Evolutionary conservation across 2,329 filamentous ascomycete species (phyloP), one percentile per base, ranked within the genome.

Genomic region (Nigrospora osmanthi): DNA sequence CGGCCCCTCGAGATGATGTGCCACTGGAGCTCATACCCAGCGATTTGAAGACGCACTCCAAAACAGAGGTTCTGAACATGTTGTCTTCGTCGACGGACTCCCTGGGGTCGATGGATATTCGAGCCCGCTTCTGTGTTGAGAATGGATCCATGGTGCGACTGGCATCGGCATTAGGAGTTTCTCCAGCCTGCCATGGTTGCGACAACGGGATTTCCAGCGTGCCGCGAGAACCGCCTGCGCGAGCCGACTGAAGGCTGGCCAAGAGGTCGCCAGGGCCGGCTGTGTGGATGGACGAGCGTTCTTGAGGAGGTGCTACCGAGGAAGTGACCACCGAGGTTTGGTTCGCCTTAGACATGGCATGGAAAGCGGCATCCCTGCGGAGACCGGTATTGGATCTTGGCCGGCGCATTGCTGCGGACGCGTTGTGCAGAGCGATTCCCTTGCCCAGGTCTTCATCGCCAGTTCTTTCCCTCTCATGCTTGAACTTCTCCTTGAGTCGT

Each of bases 11-110:
- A 1, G 85, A 71, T 0, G 76, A 73, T 47, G 83, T 79, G 33
- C 81, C 81, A 3, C 75, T 77, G 31, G 82, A 80, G 16, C 83
- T 85, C 45, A 98, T 69, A 0, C 93, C 93, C 48, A 98, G 85
- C 0, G 89, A 86, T 59, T 91, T 96, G 66, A 95, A 91, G 69
- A 98, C 95, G 60, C 93, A 97, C 54, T 95, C 89, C 17, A 97
- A 69, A 14, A 98, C 89, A 0, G 89, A 94, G 47, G 89, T 83
- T 35, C 94, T 78, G 63, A 98, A 97, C 7, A 95, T 66, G 39
- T 84, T 80, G 56, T 96, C 91, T 59, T 97, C 93, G 52, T 95
- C 88, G 9, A 89, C 69, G 0, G 87, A 85, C 45, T 96, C 89
- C 52, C 90, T 82, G 6, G 85, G 79, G 55, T 89, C 85, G 30